phyloP scores from a whole-genome alignment of 768 basidiomycete genomes.

The Podaxis carcinomalis region DNA sequence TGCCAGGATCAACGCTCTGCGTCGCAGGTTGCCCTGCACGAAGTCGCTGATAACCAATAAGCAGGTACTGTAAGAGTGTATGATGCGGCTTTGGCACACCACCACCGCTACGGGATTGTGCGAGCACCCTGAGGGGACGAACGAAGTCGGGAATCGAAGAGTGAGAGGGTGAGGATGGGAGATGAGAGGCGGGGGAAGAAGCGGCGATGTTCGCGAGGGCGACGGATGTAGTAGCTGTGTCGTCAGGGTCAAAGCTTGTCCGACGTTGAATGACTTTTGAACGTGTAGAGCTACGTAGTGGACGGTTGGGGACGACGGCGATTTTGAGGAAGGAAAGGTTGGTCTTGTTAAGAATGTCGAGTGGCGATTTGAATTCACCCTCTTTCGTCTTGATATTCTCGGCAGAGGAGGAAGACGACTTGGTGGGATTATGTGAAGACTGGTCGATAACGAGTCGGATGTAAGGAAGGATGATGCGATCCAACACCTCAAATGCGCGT shows the following conservation, averaged over 20 bases:
- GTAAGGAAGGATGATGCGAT: constrained; percentile 69
- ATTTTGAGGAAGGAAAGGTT: constrained; percentile 1
- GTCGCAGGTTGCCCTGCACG: constrained; percentile 8
- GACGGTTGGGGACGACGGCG: background rate
- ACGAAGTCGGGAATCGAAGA: constrained; percentile 2
- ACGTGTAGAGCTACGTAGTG: background rate
- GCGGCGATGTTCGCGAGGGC: background rate
- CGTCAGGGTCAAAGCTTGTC: background rate
- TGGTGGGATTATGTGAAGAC: no score
- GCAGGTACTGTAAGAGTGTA: constrained; percentile 1
- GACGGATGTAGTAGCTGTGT: background rate
- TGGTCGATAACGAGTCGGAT: constrained; percentile 7
- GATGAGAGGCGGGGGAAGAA: background rate
- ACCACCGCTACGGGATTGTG: background rate
- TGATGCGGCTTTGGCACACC: background rate
- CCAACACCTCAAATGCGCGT: constrained; percentile 78
- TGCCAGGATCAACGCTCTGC: background rate
- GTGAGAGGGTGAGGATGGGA: background rate
- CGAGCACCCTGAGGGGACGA: background rate
- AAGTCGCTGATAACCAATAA: constrained; percentile 4
- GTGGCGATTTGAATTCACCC: background rate
- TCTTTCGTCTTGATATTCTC: background rate
- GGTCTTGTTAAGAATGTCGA: constrained; percentile 7
- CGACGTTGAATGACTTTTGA: background rate
- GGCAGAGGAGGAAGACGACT: no score